Percentiles rank a stretch among this genome's conserved stretches.
Conservation (phyloP, 1,284 basidiomycete genomes). For the Leccinum proximum region DNA sequence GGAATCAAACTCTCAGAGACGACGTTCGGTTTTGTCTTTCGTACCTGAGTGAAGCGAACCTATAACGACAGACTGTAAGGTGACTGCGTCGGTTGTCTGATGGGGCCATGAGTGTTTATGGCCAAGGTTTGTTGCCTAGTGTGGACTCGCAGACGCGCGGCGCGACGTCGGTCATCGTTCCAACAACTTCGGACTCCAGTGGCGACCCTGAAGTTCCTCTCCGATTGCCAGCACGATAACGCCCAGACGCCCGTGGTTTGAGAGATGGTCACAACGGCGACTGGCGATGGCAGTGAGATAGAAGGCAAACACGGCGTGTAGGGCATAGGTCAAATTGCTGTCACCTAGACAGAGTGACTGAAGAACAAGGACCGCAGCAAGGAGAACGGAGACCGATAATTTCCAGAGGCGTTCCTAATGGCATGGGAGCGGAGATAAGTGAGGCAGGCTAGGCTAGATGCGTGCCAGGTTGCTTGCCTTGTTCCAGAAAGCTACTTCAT, state of each 20-base stretch:
- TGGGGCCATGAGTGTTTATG: not conserved
- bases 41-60: not conserved
- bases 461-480: too few species aligned
- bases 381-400: too few species aligned
- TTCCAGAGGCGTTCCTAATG: too few species aligned
- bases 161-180: not conserved
- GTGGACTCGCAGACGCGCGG: not conserved
- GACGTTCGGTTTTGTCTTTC: not conserved
- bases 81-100: not conserved
- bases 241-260: not conserved
- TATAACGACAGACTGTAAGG: not conserved
- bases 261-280: conserved; percentile 36
- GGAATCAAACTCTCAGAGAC: not conserved
- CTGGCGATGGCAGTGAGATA: too few species aligned
- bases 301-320: too few species aligned
- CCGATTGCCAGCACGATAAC: not conserved
- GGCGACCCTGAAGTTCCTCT: conserved; percentile 3
- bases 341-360: too few species aligned
- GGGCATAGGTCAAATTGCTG: too few species aligned
- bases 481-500: too few species aligned
- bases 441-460: too few species aligned
- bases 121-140: not conserved
- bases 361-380: too few species aligned
- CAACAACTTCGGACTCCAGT: not conserved
- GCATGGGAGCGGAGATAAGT: too few species aligned